Base-by-base conservation (phyloP, 148 eudicot genomes). In the Camellia sinensis region DNA sequence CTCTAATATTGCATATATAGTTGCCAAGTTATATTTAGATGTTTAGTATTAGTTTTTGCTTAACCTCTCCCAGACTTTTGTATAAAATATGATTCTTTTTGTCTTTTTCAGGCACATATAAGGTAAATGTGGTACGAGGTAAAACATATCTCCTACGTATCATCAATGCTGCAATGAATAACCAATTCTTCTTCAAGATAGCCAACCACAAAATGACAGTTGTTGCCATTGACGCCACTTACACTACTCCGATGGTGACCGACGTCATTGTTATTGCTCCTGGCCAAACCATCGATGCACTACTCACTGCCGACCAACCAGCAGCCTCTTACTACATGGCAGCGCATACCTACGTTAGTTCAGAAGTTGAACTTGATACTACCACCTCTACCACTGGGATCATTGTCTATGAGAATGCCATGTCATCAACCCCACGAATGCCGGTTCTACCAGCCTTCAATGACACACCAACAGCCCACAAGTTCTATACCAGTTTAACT, bases 241-340 rank as follows among this genome's bases (percentile, higher is more conserved):
- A 91, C 89, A 91, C 93, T 0, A 74, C 46, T 1, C 92, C 90
- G 0, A 90, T 83, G 67, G n/a, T 17, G 29, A 91, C 95, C 3
- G 88, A 87, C 53, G 87, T 87, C 5, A 87, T 91, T 3, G 78
- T 89, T 13, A 61, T 88, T 0, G 91, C 87, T 3, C 95, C 98
- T 0, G 98, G 98, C 11, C 95, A 92, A 46, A 93, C 95, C 22
- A 80, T 85, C 3, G 98, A 93, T 22, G 95, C 87, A 46, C 92
- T 93, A 37, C 29, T 93, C 19, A 81, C 85, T 0, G 89, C 92
- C 53, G 82, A 84, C 76, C 89, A 89, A 43, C 67, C 83, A 0
- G 66, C 81, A 10, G 88, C 73, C 6, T 75, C 79, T 1, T 93
- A 93, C 77, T 90, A 88, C 83, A 92, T 92, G 87, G 91, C 91